These are phyloP conservation scores for Colletotrichum orbiculare DNA, from an alignment of 2,329 filamentous ascomycete species.

Conservation along the genomic window DNA sequence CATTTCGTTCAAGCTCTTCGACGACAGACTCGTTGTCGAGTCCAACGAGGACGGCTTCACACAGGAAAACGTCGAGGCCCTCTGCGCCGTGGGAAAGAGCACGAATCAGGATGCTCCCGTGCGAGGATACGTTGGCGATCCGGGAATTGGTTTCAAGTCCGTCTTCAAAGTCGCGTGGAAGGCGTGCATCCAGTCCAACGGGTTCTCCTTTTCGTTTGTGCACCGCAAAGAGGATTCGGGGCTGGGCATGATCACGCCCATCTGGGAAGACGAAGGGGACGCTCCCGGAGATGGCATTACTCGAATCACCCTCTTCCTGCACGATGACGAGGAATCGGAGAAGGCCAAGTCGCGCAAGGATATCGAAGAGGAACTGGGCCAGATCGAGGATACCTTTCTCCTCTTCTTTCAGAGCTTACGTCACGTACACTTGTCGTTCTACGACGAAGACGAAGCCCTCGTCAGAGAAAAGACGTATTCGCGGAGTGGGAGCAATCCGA, in stretches of 20 bases:
- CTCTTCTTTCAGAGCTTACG: slow-evolving; percentile 56
- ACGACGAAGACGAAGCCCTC: slow-evolving; percentile 37
- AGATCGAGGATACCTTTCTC: slow-evolving; percentile 51
- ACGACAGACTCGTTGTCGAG: slow-evolving; percentile 54
- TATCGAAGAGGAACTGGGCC: slow-evolving; percentile 48
- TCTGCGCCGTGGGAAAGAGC: slow-evolving; percentile 47
- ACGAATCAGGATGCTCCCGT: no score
- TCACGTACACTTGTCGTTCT: slow-evolving; percentile 45
- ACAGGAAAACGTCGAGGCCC: slow-evolving; percentile 53
- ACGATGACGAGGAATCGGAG: slow-evolving; percentile 40
- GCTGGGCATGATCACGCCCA: slow-evolving; percentile 61
- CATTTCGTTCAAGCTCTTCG: slow-evolving; percentile 50
- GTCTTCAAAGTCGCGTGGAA: slow-evolving; percentile 59
- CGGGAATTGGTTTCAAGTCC: slow-evolving; percentile 63
- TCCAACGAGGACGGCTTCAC: slow-evolving; percentile 63
- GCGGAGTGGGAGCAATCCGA: background rate
- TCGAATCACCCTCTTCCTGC: slow-evolving; percentile 51
- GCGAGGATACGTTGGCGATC: no score
- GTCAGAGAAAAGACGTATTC: background rate
- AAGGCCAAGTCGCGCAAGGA: slow-evolving; percentile 37
- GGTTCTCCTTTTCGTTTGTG: slow-evolving; percentile 56
- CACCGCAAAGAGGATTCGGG: slow-evolving; percentile 54
- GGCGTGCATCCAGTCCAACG: slow-evolving; percentile 56
- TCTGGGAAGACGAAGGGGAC: slow-evolving; percentile 49
- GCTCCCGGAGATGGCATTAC: slow-evolving; percentile 40